A percentile compares a stretch with the other conserved stretches of the same genome.
These are phyloP conservation scores for Kwoniella mangroviensis DNA, from an alignment of 768 basidiomycete species.

Conservation along the genomic window DNA sequence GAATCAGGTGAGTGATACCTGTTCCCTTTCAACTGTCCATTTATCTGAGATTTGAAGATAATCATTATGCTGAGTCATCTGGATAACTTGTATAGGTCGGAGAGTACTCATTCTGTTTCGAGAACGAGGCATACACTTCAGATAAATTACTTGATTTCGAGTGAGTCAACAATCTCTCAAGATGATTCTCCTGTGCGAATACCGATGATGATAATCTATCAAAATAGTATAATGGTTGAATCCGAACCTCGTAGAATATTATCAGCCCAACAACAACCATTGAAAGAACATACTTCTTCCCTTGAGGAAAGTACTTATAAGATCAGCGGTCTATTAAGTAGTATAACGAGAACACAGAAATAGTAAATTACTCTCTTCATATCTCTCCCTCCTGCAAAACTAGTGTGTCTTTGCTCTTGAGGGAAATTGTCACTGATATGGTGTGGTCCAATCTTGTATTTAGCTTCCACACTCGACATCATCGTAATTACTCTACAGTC, in stretches of 20 bases:
- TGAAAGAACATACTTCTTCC: conserved; percentile 88
- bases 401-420: too few relatives aligned
- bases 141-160: conserved; percentile 73
- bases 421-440: too few relatives aligned
- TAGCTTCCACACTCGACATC: conserved; percentile 93
- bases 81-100: conserved; percentile 57
- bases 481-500: conserved; percentile 89
- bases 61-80: neutral
- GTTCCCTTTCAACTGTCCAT: neutral
- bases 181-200: too few relatives aligned
- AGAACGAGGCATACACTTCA: conserved; percentile 94
- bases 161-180: conserved; percentile 58
- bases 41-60: neutral
- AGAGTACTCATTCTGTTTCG: conserved; percentile 81
- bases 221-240: conserved; percentile 92
- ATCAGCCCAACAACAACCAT: conserved; percentile 76
- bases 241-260: conserved; percentile 89
- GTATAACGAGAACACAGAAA: conserved; percentile 90
- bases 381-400: neutral
- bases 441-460: neutral
- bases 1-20: conserved; percentile 62
- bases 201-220: conserved; percentile 46
- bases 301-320: conserved; percentile 96
- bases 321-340: conserved; percentile 81
- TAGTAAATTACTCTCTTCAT: conserved; percentile 67